These are phyloP conservation scores for Yamagishiella unicocca DNA, from an alignment of 139 green algal species.

Conservation along the genomic window DNA sequence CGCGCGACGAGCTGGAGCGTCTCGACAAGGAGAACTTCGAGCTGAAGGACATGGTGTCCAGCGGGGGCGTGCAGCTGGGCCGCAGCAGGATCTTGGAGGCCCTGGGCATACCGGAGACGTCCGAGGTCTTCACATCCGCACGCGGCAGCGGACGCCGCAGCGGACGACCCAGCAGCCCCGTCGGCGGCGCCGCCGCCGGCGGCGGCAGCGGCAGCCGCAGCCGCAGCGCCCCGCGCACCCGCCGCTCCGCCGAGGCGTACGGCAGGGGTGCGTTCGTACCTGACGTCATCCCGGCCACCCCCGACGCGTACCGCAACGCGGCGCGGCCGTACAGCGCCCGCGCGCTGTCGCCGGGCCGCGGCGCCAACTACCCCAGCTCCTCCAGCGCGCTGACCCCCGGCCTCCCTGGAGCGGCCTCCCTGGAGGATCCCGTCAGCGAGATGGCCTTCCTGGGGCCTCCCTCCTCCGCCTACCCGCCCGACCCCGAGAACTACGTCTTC, in stretches of 20 bases:
- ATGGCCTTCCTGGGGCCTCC: constrained; percentile 60
- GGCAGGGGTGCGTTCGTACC: no score
- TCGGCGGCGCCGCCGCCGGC: background rate
- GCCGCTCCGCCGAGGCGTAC: no score
- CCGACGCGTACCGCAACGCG: no score
- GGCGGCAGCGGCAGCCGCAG: background rate
- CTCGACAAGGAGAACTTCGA: constrained; percentile 63
- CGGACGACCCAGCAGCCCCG: background rate
- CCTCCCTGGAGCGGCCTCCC: no score
- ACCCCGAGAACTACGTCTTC: constrained; percentile 59
- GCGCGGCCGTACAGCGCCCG: no score
- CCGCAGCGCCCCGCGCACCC: background rate
- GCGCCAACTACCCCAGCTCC: no score
- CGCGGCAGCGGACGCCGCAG: no score
- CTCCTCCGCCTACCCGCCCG: constrained; percentile 52
- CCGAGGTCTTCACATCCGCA: no score
- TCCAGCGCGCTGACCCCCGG: no score
- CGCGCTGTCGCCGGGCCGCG: no score
- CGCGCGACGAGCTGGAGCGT: constrained; percentile 56
- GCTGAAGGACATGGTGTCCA: constrained; percentile 56
- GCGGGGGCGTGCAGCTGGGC: constrained; percentile 16
- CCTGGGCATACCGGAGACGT: constrained; percentile 27
- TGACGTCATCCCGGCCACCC: no score
- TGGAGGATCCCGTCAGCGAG: constrained; percentile 37
- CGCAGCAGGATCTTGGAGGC: constrained; percentile 34